Conservation (phyloP, 306 rosid species). For the Fragaria ananassa region DNA sequence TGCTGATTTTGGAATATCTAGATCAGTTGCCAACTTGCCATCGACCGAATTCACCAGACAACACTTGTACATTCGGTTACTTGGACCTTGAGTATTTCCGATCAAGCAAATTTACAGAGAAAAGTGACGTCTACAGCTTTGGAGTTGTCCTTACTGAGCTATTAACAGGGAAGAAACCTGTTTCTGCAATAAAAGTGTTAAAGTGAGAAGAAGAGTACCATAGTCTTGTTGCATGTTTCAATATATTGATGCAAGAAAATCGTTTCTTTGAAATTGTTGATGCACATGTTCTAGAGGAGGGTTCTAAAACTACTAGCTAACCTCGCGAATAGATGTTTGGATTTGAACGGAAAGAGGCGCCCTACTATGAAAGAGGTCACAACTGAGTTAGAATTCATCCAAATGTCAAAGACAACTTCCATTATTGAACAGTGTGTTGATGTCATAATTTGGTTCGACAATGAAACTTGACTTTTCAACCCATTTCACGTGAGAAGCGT, state of each 20-base stretch:
- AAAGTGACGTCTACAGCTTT: constrained; percentile 5
- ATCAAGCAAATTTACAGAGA: constrained; percentile 1
- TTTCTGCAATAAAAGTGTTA: not conserved
- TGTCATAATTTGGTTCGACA: too few relatives aligned
- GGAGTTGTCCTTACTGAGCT: constrained; percentile 4
- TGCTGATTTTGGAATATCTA: not conserved
- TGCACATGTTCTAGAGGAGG: not conserved
- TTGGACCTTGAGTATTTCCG: not conserved
- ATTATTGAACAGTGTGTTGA: too few relatives aligned
- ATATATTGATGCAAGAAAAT: not conserved
- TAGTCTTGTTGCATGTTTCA: not conserved
- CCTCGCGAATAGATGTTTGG: not conserved
- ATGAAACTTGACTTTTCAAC: too few relatives aligned
- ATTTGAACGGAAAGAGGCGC: not conserved
- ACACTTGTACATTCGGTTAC: not conserved
- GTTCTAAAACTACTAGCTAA: not conserved
- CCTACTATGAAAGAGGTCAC: not conserved
- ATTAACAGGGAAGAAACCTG: not conserved
- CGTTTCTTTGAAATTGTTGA: not conserved
- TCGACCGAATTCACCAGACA: not conserved
- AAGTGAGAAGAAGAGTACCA: not conserved
- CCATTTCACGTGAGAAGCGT: too few relatives aligned
- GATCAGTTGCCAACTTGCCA: not conserved
- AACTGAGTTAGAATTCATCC: not conserved
- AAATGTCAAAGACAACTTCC: too few relatives aligned